A percentile compares a stretch with the other conserved stretches of the same genome.
Conservation (phyloP, 1,284 basidiomycete species). For the Ustilago xerochloae region DNA sequence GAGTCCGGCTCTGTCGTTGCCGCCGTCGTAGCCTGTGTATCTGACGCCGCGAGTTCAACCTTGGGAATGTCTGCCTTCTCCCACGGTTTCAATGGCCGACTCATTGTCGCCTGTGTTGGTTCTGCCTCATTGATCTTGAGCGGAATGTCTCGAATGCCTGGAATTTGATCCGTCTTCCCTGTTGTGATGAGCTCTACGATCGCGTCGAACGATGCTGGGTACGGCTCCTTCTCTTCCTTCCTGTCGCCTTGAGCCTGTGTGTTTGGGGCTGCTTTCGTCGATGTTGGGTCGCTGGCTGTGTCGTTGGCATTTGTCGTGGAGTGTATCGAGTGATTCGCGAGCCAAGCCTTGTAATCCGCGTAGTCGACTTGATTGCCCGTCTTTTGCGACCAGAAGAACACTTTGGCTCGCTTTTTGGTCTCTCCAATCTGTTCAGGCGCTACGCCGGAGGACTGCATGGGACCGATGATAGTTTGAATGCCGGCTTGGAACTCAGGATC, state of each 20-base stretch:
- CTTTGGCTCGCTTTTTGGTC: conserved; percentile 44
- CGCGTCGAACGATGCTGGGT: conserved; percentile 62
- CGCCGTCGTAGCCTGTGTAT: not conserved
- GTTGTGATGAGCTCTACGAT: conserved; percentile 67
- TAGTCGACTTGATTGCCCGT: conserved; percentile 41
- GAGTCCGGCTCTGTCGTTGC: conserved; percentile 1
- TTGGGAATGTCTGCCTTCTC: conserved; percentile 28
- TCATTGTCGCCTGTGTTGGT: conserved; percentile 53
- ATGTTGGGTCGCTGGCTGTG: not conserved
- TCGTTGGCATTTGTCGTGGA: not conserved
- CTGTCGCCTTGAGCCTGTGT: not conserved
- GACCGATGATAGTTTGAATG: conserved; percentile 48
- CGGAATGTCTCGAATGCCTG: conserved; percentile 63
- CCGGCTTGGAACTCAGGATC: conserved; percentile 50
- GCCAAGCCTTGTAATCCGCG: conserved; percentile 42
- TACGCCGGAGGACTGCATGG: conserved; percentile 46
- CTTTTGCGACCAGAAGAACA: conserved; percentile 50
- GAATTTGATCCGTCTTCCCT: conserved; percentile 63
- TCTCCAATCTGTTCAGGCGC: conserved; percentile 41
- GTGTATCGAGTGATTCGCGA: conserved; percentile 4
- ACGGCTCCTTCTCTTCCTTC: conserved; percentile 42
- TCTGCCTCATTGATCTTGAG: conserved; percentile 61
- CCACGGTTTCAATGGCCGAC: conserved; percentile 60
- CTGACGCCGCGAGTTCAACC: conserved; percentile 1
- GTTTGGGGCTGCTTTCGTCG: not conserved